These are phyloP conservation scores for Arthrobotrys conoides DNA, from an alignment of 2,329 filamentous ascomycete species.

Conservation along the genomic window DNA sequence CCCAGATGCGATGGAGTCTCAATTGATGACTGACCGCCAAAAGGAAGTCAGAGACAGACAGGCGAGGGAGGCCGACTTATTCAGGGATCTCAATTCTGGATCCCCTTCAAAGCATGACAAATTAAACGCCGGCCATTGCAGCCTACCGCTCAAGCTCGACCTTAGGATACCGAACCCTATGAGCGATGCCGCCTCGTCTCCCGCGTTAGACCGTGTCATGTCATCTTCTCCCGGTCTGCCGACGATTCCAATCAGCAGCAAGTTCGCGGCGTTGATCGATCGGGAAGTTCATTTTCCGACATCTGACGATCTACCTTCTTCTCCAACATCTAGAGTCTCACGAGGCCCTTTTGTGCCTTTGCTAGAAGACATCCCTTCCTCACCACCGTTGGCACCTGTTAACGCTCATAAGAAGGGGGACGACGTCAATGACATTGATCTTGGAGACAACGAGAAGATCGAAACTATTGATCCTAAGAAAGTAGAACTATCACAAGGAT, in stretches of 20 bases:
- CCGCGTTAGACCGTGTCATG: conserved; percentile 1
- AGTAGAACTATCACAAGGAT: conserved; percentile 49
- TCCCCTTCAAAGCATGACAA: conserved; percentile 27
- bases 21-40: conserved; percentile 83
- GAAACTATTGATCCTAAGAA: conserved; percentile 43
- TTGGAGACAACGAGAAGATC: conserved; percentile 7
- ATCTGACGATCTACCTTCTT: conserved; percentile 54
- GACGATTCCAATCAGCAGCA: background rate
- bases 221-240: conserved; percentile 54
- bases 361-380: conserved; percentile 54
- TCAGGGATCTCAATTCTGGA: conserved; percentile 40
- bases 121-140: background rate
- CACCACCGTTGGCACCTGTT: conserved; percentile 44
- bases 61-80: conserved; percentile 70
- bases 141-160: conserved; percentile 47
- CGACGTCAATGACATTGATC: background rate
- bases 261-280: conserved; percentile 42
- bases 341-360: conserved; percentile 36
- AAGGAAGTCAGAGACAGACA: conserved; percentile 83
- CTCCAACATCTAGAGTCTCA: conserved; percentile 38
- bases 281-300: conserved; percentile 48
- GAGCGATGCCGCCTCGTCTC: conserved; percentile 38
- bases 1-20: conserved; percentile 72
- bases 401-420: background rate
- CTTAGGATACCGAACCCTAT: conserved; percentile 54